Conservation (phyloP, 306 rosid species). For the Corylus heterophylla region DNA sequence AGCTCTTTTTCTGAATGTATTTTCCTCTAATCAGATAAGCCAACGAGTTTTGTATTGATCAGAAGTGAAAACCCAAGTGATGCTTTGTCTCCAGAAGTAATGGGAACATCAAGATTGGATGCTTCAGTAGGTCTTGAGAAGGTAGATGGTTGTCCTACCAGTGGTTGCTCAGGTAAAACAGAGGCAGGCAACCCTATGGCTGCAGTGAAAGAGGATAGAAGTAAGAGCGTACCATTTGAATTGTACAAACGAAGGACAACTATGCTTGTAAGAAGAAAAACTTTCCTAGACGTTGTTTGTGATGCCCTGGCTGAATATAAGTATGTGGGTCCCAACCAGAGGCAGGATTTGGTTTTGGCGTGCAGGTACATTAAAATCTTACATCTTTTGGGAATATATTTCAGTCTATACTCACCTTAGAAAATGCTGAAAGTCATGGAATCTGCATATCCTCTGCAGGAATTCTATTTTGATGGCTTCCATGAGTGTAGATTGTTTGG, state of each 20-base stretch:
- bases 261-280: slow-evolving; percentile 59
- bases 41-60: slow-evolving; percentile 68
- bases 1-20: slow-evolving; percentile 16
- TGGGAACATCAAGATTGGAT: slow-evolving; percentile 29
- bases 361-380: slow-evolving; percentile 64
- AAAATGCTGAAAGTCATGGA: neutral
- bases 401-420: slow-evolving; percentile 17
- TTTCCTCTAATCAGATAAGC: slow-evolving; percentile 72
- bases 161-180: slow-evolving; percentile 22
- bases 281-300: slow-evolving; percentile 74
- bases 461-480: neutral
- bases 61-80: slow-evolving; percentile 42
- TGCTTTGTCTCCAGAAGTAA: slow-evolving; percentile 44
- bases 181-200: slow-evolving; percentile 34
- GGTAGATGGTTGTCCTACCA: slow-evolving; percentile 23
- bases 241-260: slow-evolving; percentile 80
- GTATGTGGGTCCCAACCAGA: slow-evolving; percentile 90
- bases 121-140: slow-evolving; percentile 31
- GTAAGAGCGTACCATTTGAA: slow-evolving; percentile 66
- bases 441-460: slow-evolving; percentile 1
- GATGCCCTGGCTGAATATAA: slow-evolving; percentile 82
- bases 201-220: slow-evolving; percentile 40
- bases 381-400: slow-evolving; percentile 13
- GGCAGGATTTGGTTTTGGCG: slow-evolving; percentile 76
- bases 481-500: slow-evolving; percentile 12